Evolutionary conservation across 192 early-diverging fungal species (phyloP).

Genomic region (Coemansia sp.): DNA sequence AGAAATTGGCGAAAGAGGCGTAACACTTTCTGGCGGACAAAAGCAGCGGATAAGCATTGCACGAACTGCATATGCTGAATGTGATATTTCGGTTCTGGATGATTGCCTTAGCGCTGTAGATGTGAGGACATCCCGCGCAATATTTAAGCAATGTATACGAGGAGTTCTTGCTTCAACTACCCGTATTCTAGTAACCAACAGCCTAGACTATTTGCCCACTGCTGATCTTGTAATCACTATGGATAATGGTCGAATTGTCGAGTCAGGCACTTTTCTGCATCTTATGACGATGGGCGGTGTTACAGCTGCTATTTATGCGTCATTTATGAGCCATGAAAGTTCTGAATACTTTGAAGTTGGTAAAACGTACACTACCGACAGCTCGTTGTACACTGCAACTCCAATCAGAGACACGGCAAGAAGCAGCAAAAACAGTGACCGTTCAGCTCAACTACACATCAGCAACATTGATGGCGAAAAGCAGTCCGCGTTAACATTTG

Average conservation of each 20-base stretch:
- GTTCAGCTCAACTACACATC: background rate
- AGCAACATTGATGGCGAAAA: background rate
- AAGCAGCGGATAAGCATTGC: conserved; percentile 78
- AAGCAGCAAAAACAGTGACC: background rate
- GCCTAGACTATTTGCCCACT: conserved; percentile 48
- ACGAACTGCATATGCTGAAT: conserved; percentile 72
- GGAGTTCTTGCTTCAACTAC: conserved; percentile 57
- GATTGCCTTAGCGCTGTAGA: conserved; percentile 71
- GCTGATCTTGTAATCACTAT: conserved; percentile 56
- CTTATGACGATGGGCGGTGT: conserved; percentile 49
- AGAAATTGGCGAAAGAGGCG: conserved; percentile 66
- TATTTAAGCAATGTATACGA: conserved; percentile 55
- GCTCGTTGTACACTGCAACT: conserved; percentile 37
- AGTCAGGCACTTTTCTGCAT: conserved; percentile 57
- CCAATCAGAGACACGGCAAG: conserved; percentile 20
- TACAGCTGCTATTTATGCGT: conserved; percentile 36
- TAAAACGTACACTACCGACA: conserved; percentile 24
- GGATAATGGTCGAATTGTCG: conserved; percentile 49
- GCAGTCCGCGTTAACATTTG: background rate
- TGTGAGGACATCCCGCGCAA: conserved; percentile 44
- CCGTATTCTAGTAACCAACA: conserved; percentile 62
- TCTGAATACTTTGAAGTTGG: background rate
- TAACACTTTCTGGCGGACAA: conserved; percentile 68
- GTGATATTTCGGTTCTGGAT: conserved; percentile 74
- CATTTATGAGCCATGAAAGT: conserved; percentile 35